Conservation (phyloP, 1,284 basidiomycete genomes). For the Trametes hirsuta region DNA sequence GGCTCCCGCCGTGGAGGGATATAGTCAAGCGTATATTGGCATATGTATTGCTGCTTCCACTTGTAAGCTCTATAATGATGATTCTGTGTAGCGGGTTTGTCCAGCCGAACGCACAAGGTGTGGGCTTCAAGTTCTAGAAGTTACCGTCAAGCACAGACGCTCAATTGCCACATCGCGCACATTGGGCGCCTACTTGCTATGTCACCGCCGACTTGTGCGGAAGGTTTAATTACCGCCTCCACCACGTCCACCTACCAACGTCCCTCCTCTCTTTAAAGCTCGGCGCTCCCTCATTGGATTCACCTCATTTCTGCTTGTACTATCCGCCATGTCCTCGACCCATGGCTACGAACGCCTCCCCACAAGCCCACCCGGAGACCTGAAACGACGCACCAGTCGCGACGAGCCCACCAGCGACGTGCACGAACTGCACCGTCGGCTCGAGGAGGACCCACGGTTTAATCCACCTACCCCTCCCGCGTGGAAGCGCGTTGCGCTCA, state of each 20-base stretch:
- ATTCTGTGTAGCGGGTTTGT: too few species aligned
- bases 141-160: neutral
- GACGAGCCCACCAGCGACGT: slow-evolving; percentile 33
- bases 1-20: too few species aligned
- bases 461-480: slow-evolving; percentile 46
- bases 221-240: neutral
- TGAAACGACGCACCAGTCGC: slow-evolving; percentile 18
- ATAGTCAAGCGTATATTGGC: too few species aligned
- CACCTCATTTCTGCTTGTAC: neutral
- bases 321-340: slow-evolving; percentile 14
- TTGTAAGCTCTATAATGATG: neutral
- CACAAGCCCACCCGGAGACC: slow-evolving; percentile 12
- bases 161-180: neutral
- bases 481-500: slow-evolving; percentile 51
- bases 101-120: too few species aligned
- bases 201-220: neutral
- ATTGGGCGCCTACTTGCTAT: neutral
- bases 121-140: slow-evolving; percentile 1
- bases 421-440: slow-evolving; percentile 28
- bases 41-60: too few species aligned
- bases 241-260: neutral
- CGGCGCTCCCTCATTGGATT: too few species aligned
- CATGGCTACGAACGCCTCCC: slow-evolving; percentile 21
- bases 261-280: too few species aligned
- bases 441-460: slow-evolving; percentile 44